phyloP scores from a whole-genome alignment of 768 basidiomycete species.

The Paxillus involutus region DNA sequence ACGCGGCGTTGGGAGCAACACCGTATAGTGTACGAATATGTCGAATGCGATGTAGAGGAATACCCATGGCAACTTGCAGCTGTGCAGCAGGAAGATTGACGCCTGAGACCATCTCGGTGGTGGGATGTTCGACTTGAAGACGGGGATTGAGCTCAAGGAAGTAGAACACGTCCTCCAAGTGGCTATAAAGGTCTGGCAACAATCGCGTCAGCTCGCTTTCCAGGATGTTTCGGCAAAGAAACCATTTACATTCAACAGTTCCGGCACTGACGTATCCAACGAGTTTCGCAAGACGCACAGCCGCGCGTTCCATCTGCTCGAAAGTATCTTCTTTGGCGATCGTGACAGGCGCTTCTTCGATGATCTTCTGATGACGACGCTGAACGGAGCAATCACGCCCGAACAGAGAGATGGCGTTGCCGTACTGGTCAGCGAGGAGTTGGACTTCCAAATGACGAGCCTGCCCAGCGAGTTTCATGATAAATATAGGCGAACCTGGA shows the following conservation, averaged over 20 bases:
- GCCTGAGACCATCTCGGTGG: slow-evolving; percentile 99
- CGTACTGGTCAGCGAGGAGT: slow-evolving; percentile 97
- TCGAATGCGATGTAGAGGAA: slow-evolving; percentile 92
- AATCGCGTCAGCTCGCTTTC: background rate
- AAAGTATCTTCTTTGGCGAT: slow-evolving; percentile 92
- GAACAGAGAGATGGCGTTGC: slow-evolving; percentile 97
- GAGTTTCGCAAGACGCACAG: slow-evolving; percentile 97
- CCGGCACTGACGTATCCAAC: slow-evolving; percentile 99
- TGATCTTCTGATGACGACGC: slow-evolving; percentile 99
- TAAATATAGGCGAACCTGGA: slow-evolving; percentile 94
- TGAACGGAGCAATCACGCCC: slow-evolving; percentile 99
- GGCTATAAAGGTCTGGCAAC: slow-evolving; percentile 85
- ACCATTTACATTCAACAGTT: slow-evolving; percentile 87
- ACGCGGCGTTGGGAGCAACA: slow-evolving; percentile 82
- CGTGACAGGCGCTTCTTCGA: slow-evolving; percentile 98
- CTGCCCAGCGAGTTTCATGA: slow-evolving; percentile 99
- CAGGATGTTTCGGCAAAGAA: background rate
- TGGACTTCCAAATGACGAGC: slow-evolving; percentile 98
- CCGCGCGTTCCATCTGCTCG: slow-evolving; percentile 97
- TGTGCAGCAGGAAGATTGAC: slow-evolving; percentile 98
- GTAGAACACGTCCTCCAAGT: slow-evolving; percentile 90
- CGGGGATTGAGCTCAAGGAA: slow-evolving; percentile 99
- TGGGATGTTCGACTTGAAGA: slow-evolving; percentile 99
- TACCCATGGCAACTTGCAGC: slow-evolving; percentile 96
- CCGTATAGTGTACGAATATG: slow-evolving; percentile 97